Evolutionary conservation across 2,329 filamentous ascomycete species (phyloP), one percentile per base, ranked within the genome.

Genomic region (Sclerotinia sclerotiorum): DNA sequence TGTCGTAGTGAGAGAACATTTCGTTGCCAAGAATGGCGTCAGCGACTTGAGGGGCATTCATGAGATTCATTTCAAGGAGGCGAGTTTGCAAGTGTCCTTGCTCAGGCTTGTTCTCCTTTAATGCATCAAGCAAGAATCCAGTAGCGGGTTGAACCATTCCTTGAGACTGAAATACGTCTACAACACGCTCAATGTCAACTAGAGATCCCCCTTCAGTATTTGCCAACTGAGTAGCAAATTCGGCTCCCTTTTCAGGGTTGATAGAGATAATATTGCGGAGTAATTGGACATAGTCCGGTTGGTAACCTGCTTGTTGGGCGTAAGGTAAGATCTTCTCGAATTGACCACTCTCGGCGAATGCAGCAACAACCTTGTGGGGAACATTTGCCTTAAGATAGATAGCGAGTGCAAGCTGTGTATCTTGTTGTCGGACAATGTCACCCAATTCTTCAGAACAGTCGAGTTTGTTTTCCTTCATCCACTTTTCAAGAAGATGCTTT

Each of bases 1-100:
- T 96, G 81, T 99, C 95, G 77, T 97, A 99, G 81, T 99, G 88
- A 0, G 93, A 93, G 81, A 99, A 98, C 91, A 99, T 97, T 76
- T 98, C 93, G 76, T 99, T 99, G 73, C 94, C 92, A 52, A 99
- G 87, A 74, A 99, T 99, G 46, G 95, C 95, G 79, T 99, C 96
- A 4, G 96, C 95, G 67, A 99, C 96, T 80, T 98, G 95, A 63
- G 95, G 95, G 1, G 95, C 96, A 74, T 97, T 96, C 80, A 97
- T 85, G 71, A 99, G 82, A 80, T 99, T 99, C 94, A 99, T 98
- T 84, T 99, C 96, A 68, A 99, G 83, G 3, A 99, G 85, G 70
- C 95, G 90, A 29, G 96, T 99, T 81, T 99, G 95, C 51, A 99
- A 85, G 73, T 94, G 89, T 51, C 89, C 94, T 78, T 99, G 94